Base-by-base conservation (phyloP, 805 yeast genomes). In the Ogataea philodendri region DNA sequence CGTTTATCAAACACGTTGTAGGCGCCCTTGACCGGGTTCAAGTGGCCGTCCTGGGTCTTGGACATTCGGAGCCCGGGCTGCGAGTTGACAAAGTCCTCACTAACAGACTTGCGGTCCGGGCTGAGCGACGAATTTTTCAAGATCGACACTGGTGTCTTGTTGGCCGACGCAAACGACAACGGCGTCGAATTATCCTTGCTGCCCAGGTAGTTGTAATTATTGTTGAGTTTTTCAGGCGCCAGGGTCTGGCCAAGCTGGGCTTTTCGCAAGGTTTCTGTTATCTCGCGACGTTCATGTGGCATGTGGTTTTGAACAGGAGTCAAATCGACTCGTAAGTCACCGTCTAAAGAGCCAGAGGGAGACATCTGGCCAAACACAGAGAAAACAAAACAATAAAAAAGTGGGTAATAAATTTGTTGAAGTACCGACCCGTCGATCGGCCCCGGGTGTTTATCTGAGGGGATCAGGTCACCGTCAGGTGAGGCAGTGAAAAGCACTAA, bases 1-100 rank as follows among this genome's bases (percentile, higher is more conserved):
- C 41, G 9, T 40, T 41, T 46, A 32, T 57, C 60, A 39, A 57
- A 57, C 11, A 55, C 31, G 20, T 56, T 46, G 26, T 54, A 57
- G 6, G 62, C 62, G n/a, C 51, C 53, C 30, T 50, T 52, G 8
- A 56, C 59, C 2, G 56, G 48, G 26, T 54, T 52, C 25, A 49
- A 22, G 7, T 44, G 45, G n/a, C 53, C 54, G 18, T 45, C 45
- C 5, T 21, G 20, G n/a, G 48, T 43, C 18, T 42, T 42, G 15
- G 54, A 42, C 32, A 39, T 33, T 24, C 40, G 37, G 17, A 53
- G 37, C 5, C 51, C 54, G 7, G 57, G 55, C 36, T 48, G 53
- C 4, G 45, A 44, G 20, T 47, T 43, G 19, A 45, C 45, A 23
- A 51, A 46, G 10, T 47, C 34, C 30, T 47, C 54, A 29, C 51